Evolutionary conservation across 2,329 filamentous ascomycete species (phyloP).

Genomic region (Cladosporium halotolerans): DNA sequence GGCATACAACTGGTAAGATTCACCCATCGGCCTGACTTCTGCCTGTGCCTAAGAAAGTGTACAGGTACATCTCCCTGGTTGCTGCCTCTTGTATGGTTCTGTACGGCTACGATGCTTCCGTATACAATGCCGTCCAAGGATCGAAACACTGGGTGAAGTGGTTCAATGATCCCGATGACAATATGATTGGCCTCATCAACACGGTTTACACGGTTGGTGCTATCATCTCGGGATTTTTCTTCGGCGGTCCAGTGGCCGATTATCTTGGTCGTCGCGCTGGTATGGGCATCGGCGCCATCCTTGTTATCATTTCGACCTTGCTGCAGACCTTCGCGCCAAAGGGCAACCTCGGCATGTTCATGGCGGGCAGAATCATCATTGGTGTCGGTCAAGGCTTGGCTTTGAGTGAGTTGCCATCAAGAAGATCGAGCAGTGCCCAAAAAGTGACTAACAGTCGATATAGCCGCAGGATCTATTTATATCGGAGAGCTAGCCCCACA

Average conservation of each 20-base stretch:
- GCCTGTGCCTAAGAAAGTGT: conserved; percentile 18
- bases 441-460: background rate
- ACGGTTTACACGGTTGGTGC: conserved; percentile 66
- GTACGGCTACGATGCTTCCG: conserved; percentile 68
- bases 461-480: conserved; percentile 57
- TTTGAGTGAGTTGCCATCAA: conserved; percentile 40
- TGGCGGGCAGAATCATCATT: conserved; percentile 62
- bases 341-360: conserved; percentile 58
- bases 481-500: conserved; percentile 62
- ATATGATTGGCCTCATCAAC: conserved; percentile 54
- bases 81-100: conserved; percentile 69
- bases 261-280: conserved; percentile 48
- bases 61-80: conserved; percentile 61
- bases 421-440: background rate
- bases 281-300: conserved; percentile 58
- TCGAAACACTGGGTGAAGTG: conserved; percentile 61
- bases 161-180: conserved; percentile 47
- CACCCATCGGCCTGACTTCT: conserved; percentile 25
- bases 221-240: conserved; percentile 63
- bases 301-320: conserved; percentile 63
- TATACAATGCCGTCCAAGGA: conserved; percentile 66
- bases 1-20: conserved; percentile 36
- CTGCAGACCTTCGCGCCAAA: conserved; percentile 60
- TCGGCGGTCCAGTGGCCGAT: conserved; percentile 53
- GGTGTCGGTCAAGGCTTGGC: conserved; percentile 66